Evolutionary conservation across 352 stramenopile genomes (phyloP), one percentile per base, ranked within the genome.

Genomic region (Phytophthora capsici): DNA sequence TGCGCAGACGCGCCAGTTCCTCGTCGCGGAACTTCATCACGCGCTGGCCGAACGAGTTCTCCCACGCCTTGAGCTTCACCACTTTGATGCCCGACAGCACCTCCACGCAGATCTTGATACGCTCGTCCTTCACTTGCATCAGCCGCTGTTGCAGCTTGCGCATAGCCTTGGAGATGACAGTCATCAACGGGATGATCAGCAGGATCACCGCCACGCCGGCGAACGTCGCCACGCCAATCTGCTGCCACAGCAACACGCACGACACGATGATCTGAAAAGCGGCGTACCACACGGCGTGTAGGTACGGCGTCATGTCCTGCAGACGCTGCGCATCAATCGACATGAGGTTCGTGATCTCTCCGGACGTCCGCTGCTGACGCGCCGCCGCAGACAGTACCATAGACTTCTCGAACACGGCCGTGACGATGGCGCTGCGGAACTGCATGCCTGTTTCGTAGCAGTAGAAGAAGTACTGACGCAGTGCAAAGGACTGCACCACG

Each of bases 301-400:
- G 63, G 71, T 98, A 99, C 20, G 91, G 88, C 50, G 94, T 98
- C 44, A 98, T 80, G 47, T 98, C 91, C 69, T 99, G 97, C 43
- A 99, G 79, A 12, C 94, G 85, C 76, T 98, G 87, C 10, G 95
- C 95, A 76, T 99, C 97, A 70, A 99, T 98, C 7, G 93, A 97
- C 83, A 99, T 98, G 30, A 99, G 88, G 70, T 99, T 99, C 12
- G 94, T 97, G 66, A 99, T 98, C 80, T 99, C 93, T 49, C 96
- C 96, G 20, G 93, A 86, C 28, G 82, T 96, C 53, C 79, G 83
- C 60, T 91, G 80, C 86, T 85, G 85, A 44, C 58, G 91, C 60
- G 69, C 84, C 53, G 64, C 91, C 22, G 65, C 89, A 50, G 64
- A 98, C 44, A 80, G 84, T 75, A 86, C 93, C 86, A 98, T 57